Conservation (phyloP, 2,329 filamentous ascomycete genomes). For the Colletotrichum cereale region DNA sequence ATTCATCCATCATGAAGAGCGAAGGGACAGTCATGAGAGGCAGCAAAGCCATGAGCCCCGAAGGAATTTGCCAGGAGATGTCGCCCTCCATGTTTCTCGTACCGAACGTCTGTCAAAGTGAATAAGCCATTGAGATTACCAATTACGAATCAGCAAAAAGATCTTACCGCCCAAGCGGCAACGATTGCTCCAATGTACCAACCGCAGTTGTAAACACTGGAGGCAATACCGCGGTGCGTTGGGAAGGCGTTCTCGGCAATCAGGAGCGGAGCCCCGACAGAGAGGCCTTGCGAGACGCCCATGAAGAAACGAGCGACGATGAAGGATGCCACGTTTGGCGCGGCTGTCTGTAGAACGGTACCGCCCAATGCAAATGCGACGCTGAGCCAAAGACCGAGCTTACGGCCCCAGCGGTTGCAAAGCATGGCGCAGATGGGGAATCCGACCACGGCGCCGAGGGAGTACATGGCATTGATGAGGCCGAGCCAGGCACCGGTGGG, state of each 20-base stretch:
- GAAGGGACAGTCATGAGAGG: constrained; percentile 50
- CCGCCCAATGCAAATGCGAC: constrained; percentile 1
- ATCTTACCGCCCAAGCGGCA: constrained; percentile 47
- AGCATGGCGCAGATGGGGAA: constrained; percentile 51
- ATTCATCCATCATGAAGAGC: constrained; percentile 47
- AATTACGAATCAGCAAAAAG: constrained; percentile 8
- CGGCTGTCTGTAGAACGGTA: constrained; percentile 45
- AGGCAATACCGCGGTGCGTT: constrained; percentile 43
- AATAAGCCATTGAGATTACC: neutral
- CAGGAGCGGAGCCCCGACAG: constrained; percentile 48
- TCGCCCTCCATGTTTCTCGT: constrained; percentile 27
- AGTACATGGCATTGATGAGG: constrained; percentile 55
- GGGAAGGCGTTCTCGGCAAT: constrained; percentile 52
- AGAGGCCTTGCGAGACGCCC: constrained; percentile 47
- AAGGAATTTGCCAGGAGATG: constrained; percentile 30
- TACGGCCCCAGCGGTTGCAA: constrained; percentile 33
- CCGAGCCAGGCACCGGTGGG: constrained; percentile 52
- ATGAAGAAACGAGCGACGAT: constrained; percentile 50
- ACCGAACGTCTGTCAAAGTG: constrained; percentile 17
- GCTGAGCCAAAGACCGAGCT: constrained; percentile 25
- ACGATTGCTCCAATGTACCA: constrained; percentile 52
- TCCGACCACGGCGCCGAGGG: constrained; percentile 50
- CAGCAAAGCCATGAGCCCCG: constrained; percentile 58
- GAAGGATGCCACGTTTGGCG: constrained; percentile 46
- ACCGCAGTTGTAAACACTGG: constrained; percentile 21